Evolutionary conservation across 192 early-diverging fungal genomes (phyloP).

Genomic region (Entophlyctis luteolus): DNA sequence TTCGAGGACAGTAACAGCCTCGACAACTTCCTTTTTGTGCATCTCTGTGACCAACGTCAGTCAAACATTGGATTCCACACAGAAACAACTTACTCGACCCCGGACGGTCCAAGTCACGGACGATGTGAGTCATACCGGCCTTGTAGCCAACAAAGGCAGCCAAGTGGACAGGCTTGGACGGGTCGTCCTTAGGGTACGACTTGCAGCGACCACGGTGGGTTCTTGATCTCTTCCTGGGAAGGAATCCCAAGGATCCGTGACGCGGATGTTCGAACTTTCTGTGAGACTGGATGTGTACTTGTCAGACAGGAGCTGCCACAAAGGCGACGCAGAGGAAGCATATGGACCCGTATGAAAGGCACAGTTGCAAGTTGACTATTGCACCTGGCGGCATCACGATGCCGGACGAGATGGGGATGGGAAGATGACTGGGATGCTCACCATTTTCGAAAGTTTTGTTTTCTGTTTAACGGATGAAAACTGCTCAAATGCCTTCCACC

Average conservation of each 20-base stretch:
- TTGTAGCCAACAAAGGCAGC: constrained; percentile 99
- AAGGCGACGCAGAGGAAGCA: too few species aligned
- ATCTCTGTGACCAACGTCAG: constrained; percentile 60
- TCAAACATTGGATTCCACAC: neutral
- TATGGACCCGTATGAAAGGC: too few species aligned
- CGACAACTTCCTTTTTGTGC: constrained; percentile 99
- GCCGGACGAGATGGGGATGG: too few species aligned
- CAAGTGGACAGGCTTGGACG: constrained; percentile 90
- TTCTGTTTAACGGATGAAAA: too few species aligned
- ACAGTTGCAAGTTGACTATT: too few species aligned
- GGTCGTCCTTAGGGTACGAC: constrained; percentile 99
- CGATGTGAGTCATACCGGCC: constrained; percentile 99
- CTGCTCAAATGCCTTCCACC: too few species aligned
- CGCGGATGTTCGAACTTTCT: constrained; percentile 91
- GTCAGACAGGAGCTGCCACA: too few species aligned
- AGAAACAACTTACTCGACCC: constrained; percentile 73
- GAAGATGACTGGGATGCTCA: too few species aligned
- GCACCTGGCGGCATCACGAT: too few species aligned
- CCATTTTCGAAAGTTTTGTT: too few species aligned
- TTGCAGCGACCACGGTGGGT: constrained; percentile 93
- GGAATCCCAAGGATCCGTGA: constrained; percentile 79
- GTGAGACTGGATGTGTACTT: constrained; percentile 19
- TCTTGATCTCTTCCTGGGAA: constrained; percentile 85
- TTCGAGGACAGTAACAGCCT: constrained; percentile 98
- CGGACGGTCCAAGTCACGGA: constrained; percentile 98